Evolutionary conservation across 2,329 filamentous ascomycete genomes (phyloP), one percentile per base, ranked within the genome.

Genomic region (Paracorniculantispora psalliotae): DNA sequence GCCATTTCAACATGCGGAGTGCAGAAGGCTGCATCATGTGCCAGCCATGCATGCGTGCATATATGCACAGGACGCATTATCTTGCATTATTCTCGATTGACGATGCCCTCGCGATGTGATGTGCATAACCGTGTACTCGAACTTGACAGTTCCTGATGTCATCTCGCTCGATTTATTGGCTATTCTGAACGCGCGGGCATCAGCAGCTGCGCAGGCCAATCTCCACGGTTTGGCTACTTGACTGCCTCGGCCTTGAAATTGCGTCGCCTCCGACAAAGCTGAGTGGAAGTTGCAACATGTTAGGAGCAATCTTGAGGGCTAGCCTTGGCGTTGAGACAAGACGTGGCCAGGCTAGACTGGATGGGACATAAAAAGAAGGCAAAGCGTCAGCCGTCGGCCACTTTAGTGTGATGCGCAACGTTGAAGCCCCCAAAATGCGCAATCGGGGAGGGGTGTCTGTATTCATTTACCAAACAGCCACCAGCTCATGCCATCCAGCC

Each of bases 291-390:
- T 30, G 53, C 30, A 37, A 56, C 23, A 12, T 10, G 43, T 25
- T 41, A 56, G 43, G 30, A 26, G 26, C 21, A 48, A 37, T 13
- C 23, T 4, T 21, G 28, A 51, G 23, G 21, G n/a, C 28, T 48
- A 17, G 53, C 26, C 43, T 56, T 56, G 53, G 53, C 30, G 43
- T 39, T 23, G 28, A 56, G 28, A 35, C 13, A n/a, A 56, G 43
- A 56, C 53, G 53, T 56, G 53, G 53, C 53, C 19, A 23, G n/a
- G 43, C 43, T 56, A 48, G 53, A 56, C 53, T 48, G 30, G 37
- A 48, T 46, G 28, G 52, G 52, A 47, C 41, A 46, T 47, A 37
- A 55, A 55, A 37, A 33, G 30, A 48, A 26, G 43, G 28, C 30
- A 26, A 26, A 48, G 28, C 9, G 28, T 26, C 52, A 55, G 41